These are phyloP conservation scores for Macrophomina phaseolina DNA, from an alignment of 2,329 filamentous ascomycete genomes.

Conservation along the genomic window DNA sequence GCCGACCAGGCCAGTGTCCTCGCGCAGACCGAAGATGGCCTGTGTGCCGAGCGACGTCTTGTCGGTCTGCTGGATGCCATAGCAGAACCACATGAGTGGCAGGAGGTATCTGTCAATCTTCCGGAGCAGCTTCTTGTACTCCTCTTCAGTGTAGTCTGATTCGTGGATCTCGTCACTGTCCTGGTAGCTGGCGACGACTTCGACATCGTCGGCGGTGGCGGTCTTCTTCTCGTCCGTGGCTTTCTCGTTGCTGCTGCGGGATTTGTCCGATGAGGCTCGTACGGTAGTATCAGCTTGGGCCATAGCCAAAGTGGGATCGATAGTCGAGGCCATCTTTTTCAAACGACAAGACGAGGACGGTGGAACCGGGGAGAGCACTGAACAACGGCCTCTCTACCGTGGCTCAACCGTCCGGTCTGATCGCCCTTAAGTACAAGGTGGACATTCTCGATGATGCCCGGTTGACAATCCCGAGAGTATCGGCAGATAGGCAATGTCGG, in stretches of 20 bases:
- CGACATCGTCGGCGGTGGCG: conserved; percentile 8
- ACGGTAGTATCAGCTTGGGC: not conserved
- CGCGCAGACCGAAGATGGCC: conserved; percentile 57
- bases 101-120: conserved; percentile 27
- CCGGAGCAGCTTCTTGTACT: conserved; percentile 24
- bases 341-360: not conserved
- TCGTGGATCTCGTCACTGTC: conserved; percentile 22
- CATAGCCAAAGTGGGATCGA: not conserved
- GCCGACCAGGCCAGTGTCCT: conserved; percentile 55
- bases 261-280: not conserved
- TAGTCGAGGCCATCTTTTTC: not conserved
- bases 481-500: conserved; percentile 13
- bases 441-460: not conserved
- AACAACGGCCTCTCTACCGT: not conserved
- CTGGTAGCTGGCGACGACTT: conserved; percentile 7
- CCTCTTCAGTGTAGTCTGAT: conserved; percentile 26
- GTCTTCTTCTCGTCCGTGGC: conserved; percentile 15
- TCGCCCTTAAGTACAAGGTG: conserved; percentile 10
- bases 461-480: not conserved
- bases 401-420: not conserved
- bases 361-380: no score
- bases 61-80: conserved; percentile 65
- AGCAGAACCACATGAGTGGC: conserved; percentile 37
- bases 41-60: conserved; percentile 52
- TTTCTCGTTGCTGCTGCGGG: conserved; percentile 17